These are phyloP conservation scores for Phytophthora pistaciae DNA, from an alignment of 352 stramenopile genomes.

Conservation along the genomic window DNA sequence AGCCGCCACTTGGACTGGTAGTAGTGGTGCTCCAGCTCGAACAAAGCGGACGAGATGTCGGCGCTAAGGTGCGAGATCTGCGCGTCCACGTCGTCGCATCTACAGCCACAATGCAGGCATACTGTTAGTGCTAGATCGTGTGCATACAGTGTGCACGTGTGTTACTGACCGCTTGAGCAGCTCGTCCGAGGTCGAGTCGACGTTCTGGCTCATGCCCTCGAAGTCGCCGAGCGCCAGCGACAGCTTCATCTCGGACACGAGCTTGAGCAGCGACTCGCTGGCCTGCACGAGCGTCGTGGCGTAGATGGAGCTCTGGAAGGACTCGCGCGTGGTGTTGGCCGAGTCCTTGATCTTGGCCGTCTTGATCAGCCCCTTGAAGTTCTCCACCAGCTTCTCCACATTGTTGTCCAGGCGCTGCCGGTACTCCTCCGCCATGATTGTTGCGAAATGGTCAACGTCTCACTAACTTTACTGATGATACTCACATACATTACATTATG, in stretches of 20 bases:
- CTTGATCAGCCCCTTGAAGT: constrained; percentile 88
- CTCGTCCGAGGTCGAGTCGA: constrained; percentile 76
- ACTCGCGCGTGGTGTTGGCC: constrained; percentile 82
- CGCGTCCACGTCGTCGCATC: constrained; percentile 83
- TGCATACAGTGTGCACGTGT: background rate
- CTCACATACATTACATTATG: too few species aligned
- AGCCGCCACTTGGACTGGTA: constrained; percentile 87
- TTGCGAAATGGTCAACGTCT: too few species aligned
- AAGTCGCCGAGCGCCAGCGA: constrained; percentile 83
- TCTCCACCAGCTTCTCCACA: constrained; percentile 90
- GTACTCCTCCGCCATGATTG: constrained; percentile 83
- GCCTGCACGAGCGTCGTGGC: constrained; percentile 84
- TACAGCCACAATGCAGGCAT: constrained; percentile 36
- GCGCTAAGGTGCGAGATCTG: constrained; percentile 82
- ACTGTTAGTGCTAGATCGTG: background rate
- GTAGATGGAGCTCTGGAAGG: constrained; percentile 86
- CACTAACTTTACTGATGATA: too few species aligned
- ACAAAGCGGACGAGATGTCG: constrained; percentile 82
- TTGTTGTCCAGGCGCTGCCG: constrained; percentile 89
- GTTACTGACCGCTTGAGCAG: constrained; percentile 64
- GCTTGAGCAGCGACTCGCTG: constrained; percentile 82
- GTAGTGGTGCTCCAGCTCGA: constrained; percentile 86
- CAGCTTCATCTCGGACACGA: constrained; percentile 87
- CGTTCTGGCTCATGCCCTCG: constrained; percentile 88
- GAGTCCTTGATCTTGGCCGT: constrained; percentile 85